These are phyloP conservation scores for Leccinum truebloodii DNA, from an alignment of 768 basidiomycete species.

Conservation along the genomic window DNA sequence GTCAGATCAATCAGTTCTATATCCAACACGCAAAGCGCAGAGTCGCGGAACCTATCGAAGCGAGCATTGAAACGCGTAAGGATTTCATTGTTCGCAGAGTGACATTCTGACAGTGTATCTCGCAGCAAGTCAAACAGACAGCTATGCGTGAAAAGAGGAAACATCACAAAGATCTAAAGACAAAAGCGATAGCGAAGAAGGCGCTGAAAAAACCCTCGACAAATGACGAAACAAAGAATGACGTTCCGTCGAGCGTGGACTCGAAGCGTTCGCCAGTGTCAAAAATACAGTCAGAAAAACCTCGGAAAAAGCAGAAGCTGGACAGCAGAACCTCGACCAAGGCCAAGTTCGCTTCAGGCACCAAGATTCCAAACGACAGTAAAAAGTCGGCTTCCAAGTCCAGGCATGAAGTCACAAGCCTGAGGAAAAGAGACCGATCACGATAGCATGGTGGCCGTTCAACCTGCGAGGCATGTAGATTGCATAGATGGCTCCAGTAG, in stretches of 20 bases:
- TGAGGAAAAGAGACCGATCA: slow-evolving; percentile 1
- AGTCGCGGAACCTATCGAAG: slow-evolving; percentile 45
- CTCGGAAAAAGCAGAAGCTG: slow-evolving; percentile 21
- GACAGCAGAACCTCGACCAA: slow-evolving; percentile 7
- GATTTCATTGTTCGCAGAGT: neutral
- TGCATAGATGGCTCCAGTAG: slow-evolving; percentile 10
- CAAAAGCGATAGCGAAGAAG: slow-evolving; percentile 42
- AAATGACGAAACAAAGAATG: neutral
- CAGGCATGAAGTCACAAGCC: neutral
- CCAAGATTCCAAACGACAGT: neutral
- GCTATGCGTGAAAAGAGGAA: slow-evolving; percentile 48
- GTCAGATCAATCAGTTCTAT: slow-evolving; percentile 25
- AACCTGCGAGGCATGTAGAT: slow-evolving; percentile 2
- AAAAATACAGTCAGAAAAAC: slow-evolving; percentile 3
- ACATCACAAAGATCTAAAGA: slow-evolving; percentile 47
- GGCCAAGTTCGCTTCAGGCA: neutral
- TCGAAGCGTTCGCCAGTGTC: neutral
- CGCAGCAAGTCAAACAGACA: slow-evolving; percentile 49
- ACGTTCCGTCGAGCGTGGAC: neutral
- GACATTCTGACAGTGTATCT: slow-evolving; percentile 2
- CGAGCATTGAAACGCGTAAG: slow-evolving; percentile 64
- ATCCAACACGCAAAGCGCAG: neutral
- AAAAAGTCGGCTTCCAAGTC: slow-evolving; percentile 8
- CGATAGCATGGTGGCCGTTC: slow-evolving; percentile 8
- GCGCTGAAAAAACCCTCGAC: slow-evolving; percentile 6